Percentiles rank a stretch among this genome's conserved stretches.
These are phyloP conservation scores for Sporisorium iseilematis-ciliati DNA, from an alignment of 1,284 basidiomycete species.

Conservation along the genomic window DNA sequence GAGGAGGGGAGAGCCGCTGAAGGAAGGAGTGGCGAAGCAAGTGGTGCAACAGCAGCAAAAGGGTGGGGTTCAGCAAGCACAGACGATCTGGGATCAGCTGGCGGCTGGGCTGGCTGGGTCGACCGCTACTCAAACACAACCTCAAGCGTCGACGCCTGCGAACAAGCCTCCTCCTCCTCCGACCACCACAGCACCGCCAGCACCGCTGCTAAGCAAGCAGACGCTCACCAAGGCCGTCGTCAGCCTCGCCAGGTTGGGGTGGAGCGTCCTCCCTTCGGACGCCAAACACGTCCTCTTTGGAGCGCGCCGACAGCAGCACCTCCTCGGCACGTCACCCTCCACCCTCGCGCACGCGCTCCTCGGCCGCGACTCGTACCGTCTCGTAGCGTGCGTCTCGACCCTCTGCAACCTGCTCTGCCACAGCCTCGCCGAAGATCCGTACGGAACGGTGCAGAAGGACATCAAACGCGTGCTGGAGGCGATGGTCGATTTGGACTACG, in stretches of 20 bases:
- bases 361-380: slow-evolving; percentile 7
- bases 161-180: slow-evolving; percentile 3
- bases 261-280: slow-evolving; percentile 40
- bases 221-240: slow-evolving; percentile 2
- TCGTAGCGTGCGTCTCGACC: slow-evolving; percentile 4
- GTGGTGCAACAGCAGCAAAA: not conserved
- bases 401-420: slow-evolving; percentile 47
- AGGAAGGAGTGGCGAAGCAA: slow-evolving; percentile 11
- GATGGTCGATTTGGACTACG: slow-evolving; percentile 26
- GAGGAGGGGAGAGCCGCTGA: too few relatives aligned
- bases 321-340: slow-evolving; percentile 30
- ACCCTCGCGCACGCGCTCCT: slow-evolving; percentile 16
- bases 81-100: slow-evolving; percentile 42
- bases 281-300: slow-evolving; percentile 59
- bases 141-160: not conserved
- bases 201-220: slow-evolving; percentile 12
- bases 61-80: slow-evolving; percentile 1
- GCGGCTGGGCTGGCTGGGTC: slow-evolving; percentile 31
- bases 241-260: slow-evolving; percentile 9
- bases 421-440: slow-evolving; percentile 54
- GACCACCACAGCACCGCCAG: not conserved
- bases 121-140: slow-evolving; percentile 12
- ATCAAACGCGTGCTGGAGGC: slow-evolving; percentile 26
- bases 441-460: slow-evolving; percentile 57
- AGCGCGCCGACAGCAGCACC: slow-evolving; percentile 20